Conservation (phyloP, 1,284 basidiomycete species). For the Malassezia furfur region DNA sequence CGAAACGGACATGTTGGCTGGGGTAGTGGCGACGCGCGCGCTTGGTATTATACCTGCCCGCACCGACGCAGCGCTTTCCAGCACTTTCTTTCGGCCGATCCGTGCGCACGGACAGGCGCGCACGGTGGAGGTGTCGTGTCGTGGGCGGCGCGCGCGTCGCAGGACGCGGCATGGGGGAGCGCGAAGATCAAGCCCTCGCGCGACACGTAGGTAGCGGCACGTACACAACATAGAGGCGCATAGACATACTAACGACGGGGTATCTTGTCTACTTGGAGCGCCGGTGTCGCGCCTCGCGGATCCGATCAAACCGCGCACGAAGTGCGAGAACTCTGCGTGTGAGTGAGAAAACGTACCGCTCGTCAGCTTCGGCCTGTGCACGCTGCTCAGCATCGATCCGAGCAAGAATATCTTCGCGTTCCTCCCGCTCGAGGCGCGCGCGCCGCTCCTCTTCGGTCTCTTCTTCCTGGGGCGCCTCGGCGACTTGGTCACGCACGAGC, state of each 20-base stretch:
- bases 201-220: too few species aligned
- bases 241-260: neutral
- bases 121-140: neutral
- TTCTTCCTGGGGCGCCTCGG: neutral
- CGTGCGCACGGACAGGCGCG: neutral
- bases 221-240: too few species aligned
- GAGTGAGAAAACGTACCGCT: slow-evolving; percentile 21
- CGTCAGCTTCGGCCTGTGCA: slow-evolving; percentile 33
- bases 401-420: slow-evolving; percentile 30
- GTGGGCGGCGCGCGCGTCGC: neutral
- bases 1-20: slow-evolving; percentile 34
- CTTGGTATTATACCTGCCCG: neutral
- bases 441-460: slow-evolving; percentile 14
- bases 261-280: slow-evolving; percentile 1
- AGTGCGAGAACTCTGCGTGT: slow-evolving; percentile 4
- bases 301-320: slow-evolving; percentile 8
- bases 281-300: slow-evolving; percentile 3
- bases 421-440: slow-evolving; percentile 23
- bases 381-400: slow-evolving; percentile 35
- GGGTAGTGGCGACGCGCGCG: neutral
- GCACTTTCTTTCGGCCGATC: slow-evolving; percentile 20
- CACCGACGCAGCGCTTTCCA: slow-evolving; percentile 6
- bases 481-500: slow-evolving; percentile 8
- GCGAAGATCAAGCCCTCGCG: too few species aligned
- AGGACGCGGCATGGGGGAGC: neutral